These are phyloP conservation scores for Diplogelasinospora grovesii DNA, from an alignment of 495 filamentous ascomycete genomes.

Conservation along the genomic window DNA sequence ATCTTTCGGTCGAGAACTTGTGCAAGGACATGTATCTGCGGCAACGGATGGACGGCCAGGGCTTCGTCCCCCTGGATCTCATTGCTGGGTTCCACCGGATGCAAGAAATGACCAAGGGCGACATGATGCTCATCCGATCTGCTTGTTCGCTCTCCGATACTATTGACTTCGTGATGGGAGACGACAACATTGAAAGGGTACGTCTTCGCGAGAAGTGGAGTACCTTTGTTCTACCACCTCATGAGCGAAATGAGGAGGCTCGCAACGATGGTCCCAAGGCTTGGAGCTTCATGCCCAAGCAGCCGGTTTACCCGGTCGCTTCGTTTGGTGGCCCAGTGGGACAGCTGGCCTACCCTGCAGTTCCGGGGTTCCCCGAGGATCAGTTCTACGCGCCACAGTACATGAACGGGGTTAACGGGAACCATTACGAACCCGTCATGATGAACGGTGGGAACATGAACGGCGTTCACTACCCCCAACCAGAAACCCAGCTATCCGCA, in stretches of 20 bases:
- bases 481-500: constrained; percentile 60
- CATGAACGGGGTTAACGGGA: constrained; percentile 33
- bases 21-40: constrained; percentile 90
- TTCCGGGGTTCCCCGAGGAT: constrained; percentile 17
- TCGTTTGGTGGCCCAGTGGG: constrained; percentile 8
- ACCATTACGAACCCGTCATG: constrained; percentile 25
- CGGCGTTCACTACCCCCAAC: constrained; percentile 30
- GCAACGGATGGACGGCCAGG: constrained; percentile 87
- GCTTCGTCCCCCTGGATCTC: constrained; percentile 73
- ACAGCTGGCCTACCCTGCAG: constrained; percentile 8
- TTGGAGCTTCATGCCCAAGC: constrained; percentile 7
- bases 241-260: constrained; percentile 35
- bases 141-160: constrained; percentile 63
- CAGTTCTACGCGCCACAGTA: constrained; percentile 22
- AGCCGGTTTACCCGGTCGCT: constrained; percentile 11
- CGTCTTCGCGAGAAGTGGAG: constrained; percentile 73
- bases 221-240: constrained; percentile 66
- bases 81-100: constrained; percentile 83
- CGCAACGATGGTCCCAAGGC: constrained; percentile 35
- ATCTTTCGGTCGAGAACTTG: constrained; percentile 93
- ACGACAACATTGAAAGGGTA: constrained; percentile 71
- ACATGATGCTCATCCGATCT: constrained; percentile 64
- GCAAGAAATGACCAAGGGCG: constrained; percentile 58
- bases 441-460: constrained; percentile 39
- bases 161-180: constrained; percentile 62